Conservation (phyloP, 306 rosid genomes). For the Trichosanthes cucumerina region DNA sequence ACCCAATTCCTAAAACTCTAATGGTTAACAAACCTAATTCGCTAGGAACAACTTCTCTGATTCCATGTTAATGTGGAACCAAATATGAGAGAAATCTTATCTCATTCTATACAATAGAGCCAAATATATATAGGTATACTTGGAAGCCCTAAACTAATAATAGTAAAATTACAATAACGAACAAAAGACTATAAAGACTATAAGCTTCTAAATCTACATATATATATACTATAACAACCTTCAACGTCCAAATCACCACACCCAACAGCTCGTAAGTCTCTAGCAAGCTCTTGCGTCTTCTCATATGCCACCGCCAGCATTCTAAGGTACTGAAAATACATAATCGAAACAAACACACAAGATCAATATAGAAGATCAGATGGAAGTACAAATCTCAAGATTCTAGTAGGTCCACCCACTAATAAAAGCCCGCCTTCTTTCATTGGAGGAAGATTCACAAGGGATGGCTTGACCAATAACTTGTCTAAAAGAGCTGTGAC, state of each 20-base stretch:
- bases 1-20: too few species aligned
- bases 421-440: slow-evolving; percentile 97
- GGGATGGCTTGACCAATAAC: slow-evolving; percentile 82
- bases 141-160: too few species aligned
- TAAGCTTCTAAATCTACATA: too few species aligned
- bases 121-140: too few species aligned
- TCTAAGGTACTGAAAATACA: slow-evolving; percentile 71
- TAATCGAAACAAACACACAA: slow-evolving; percentile 26
- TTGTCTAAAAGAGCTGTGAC: slow-evolving; percentile 82
- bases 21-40: too few species aligned
- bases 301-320: slow-evolving; percentile 98
- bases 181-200: too few species aligned
- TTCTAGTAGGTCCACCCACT: slow-evolving; percentile 40
- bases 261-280: slow-evolving; percentile 79
- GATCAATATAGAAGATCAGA: not conserved
- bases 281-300: slow-evolving; percentile 91
- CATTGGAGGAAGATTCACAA: slow-evolving; percentile 74
- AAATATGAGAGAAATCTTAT: too few species aligned
- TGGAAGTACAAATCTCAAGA: slow-evolving; percentile 7
- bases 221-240: too few species aligned
- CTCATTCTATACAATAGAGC: too few species aligned
- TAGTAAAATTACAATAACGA: too few species aligned
- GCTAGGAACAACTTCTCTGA: too few species aligned
- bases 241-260: slow-evolving; percentile 99
- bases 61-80: too few species aligned